Evolutionary conservation across 1,284 basidiomycete species (phyloP), one percentile per base, ranked within the genome.

Genomic region (Coriolopsis trogii): DNA sequence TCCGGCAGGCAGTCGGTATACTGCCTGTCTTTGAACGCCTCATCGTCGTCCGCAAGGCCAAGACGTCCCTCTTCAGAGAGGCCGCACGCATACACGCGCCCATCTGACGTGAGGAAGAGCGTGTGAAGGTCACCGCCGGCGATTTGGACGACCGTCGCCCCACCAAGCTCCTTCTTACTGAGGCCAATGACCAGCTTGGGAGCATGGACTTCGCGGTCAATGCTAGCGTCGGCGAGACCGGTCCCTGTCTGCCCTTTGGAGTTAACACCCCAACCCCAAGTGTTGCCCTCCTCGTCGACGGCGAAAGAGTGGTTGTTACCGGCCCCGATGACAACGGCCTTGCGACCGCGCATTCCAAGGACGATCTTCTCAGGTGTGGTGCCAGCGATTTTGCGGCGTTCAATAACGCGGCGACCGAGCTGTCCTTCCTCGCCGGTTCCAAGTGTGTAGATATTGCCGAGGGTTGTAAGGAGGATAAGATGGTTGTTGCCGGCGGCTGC

Each of bases 261-360:
- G 71, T 98, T 97, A 55, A 95, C 76, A 21, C 95, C 95, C 95
- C 95, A 98, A 3, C 85, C 92, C 80, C 85, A 96, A 3, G 95
- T 89, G 42, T 81, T 81, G 31, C 93, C 95, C 20, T 78, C 74
- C 56, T 87, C 81, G 68, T 94, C 88, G 55, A 97, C 85, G 3
- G 94, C 95, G 63, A 96, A 97, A 0, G 92, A 94, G 67, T 93
- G 89, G 70, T 87, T 91, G 37, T 82, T 80, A 8, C 95, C 94
- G 0, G 91, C 82, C 6, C 91, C 93, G 56, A 97, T 76, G 37
- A 76, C 75, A 16, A 87, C 85, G 43, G 92, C 90, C 63, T 90
- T 87, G 50, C 87, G 82, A 20, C 70, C 65, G 26, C 84, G 80
- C 23, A 63, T 71, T 16, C 92, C 94, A 15, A 97, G 77, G 3